Conservation (phyloP, 345 rosid species). For the Cardamine resedifolia region DNA sequence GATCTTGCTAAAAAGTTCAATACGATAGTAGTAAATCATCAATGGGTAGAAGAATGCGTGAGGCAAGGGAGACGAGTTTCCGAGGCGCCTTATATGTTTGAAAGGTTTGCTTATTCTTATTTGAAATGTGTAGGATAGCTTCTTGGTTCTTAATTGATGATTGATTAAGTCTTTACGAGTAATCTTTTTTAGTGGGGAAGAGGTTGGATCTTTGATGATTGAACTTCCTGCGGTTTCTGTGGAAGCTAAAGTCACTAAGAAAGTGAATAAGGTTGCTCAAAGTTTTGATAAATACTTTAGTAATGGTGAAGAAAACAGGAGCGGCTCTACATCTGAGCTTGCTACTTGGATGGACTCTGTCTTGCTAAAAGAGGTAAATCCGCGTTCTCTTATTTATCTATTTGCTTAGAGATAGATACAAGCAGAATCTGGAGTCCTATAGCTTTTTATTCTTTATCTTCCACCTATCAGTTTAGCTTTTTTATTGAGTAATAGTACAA, state of each 20-base stretch:
- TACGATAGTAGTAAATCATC: conserved; percentile 64
- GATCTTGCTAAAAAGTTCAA: conserved; percentile 59
- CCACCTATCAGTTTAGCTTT: not conserved
- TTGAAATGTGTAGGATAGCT: not conserved
- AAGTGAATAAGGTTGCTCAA: conserved; percentile 37
- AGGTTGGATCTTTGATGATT: conserved; percentile 57
- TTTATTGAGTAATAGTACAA: not conserved
- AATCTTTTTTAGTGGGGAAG: conserved; percentile 63
- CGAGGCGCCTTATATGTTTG: conserved; percentile 56
- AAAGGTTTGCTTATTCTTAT: conserved; percentile 49
- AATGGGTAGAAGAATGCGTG: conserved; percentile 82
- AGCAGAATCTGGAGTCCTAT: not conserved
- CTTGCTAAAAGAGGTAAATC: conserved; percentile 65
- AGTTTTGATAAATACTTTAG: conserved; percentile 30
- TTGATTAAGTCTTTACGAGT: not conserved
- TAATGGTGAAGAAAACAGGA: conserved; percentile 25
- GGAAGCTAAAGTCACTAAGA: conserved; percentile 33
- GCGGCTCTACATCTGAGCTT: conserved; percentile 37
- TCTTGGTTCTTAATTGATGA: not conserved
- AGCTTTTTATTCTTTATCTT: not conserved
- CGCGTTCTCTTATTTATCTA: not conserved
- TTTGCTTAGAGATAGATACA: not conserved
- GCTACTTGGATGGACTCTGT: conserved; percentile 54
- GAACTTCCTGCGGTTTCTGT: conserved; percentile 44
- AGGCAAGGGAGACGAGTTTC: conserved; percentile 60